Evolutionary conservation across 768 basidiomycete species (phyloP).

Genomic region (Pluteus cervinus): DNA sequence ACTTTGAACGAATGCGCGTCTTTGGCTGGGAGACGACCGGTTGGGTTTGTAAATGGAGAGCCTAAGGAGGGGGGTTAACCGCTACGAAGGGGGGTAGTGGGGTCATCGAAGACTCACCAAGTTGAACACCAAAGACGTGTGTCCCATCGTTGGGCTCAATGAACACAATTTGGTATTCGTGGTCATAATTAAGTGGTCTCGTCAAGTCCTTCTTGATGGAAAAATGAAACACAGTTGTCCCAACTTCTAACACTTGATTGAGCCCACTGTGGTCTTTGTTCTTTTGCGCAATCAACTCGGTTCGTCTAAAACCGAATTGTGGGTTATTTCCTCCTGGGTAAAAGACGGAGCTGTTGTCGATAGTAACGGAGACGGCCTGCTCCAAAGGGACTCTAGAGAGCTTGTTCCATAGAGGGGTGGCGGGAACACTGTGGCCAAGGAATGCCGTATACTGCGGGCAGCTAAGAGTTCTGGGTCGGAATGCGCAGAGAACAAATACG

Average conservation of each 20-base stretch:
- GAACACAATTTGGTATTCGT: conserved; percentile 61
- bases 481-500: conserved; percentile 9
- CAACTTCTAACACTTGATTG: conserved; percentile 33
- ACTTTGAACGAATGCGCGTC: conserved; percentile 48
- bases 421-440: conserved; percentile 26
- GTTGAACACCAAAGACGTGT: conserved; percentile 54
- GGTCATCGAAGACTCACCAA: conserved; percentile 31
- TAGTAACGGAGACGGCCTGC: conserved; percentile 44
- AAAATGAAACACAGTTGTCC: conserved; percentile 24
- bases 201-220: conserved; percentile 26
- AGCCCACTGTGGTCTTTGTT: conserved; percentile 31
- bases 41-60: conserved; percentile 51
- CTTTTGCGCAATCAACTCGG: conserved; percentile 50
- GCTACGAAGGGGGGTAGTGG: not conserved
- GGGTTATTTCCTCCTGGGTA: conserved; percentile 40
- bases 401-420: conserved; percentile 48
- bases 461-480: not conserved
- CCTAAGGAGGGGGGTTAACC: conserved; percentile 24
- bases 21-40: conserved; percentile 31
- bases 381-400: conserved; percentile 27
- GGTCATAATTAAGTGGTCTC: conserved; percentile 47
- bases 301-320: conserved; percentile 52
- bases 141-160: conserved; percentile 56
- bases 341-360: conserved; percentile 56
- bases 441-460: conserved; percentile 35